Conservation (phyloP, 73 alveolate genomes). For the Paramecium tetraurelia region DNA sequence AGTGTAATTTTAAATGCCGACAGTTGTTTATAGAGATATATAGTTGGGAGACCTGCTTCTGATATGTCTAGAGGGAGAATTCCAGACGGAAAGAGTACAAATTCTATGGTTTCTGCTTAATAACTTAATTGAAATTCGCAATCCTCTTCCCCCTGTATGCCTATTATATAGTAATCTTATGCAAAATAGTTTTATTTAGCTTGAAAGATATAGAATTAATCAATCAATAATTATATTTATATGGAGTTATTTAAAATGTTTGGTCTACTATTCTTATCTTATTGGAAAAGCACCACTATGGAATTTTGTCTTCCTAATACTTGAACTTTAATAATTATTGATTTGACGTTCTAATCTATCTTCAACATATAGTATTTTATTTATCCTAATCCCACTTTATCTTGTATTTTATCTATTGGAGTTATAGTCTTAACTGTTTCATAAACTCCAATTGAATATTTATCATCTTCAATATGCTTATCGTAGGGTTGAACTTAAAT, state of each 20-base stretch:
- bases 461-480: neutral
- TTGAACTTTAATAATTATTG: neutral
- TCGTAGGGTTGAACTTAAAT: neutral
- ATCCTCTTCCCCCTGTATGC: neutral
- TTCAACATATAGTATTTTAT: neutral
- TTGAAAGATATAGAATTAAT: neutral
- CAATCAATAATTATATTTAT: neutral
- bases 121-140: neutral
- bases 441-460: neutral
- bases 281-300: no score
- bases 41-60: neutral
- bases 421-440: neutral
- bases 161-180: neutral
- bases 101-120: neutral
- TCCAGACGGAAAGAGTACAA: neutral
- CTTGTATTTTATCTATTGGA: neutral
- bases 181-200: neutral
- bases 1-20: neutral
- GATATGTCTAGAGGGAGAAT: neutral
- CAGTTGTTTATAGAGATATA: neutral
- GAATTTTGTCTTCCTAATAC: neutral
- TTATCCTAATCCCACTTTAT: neutral
- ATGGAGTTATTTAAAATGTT: neutral
- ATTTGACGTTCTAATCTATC: neutral
- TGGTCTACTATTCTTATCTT: conserved; percentile 16